phyloP scores from a whole-genome alignment of 2,329 filamentous ascomycete species.

The Plectosphaerella sp. region DNA sequence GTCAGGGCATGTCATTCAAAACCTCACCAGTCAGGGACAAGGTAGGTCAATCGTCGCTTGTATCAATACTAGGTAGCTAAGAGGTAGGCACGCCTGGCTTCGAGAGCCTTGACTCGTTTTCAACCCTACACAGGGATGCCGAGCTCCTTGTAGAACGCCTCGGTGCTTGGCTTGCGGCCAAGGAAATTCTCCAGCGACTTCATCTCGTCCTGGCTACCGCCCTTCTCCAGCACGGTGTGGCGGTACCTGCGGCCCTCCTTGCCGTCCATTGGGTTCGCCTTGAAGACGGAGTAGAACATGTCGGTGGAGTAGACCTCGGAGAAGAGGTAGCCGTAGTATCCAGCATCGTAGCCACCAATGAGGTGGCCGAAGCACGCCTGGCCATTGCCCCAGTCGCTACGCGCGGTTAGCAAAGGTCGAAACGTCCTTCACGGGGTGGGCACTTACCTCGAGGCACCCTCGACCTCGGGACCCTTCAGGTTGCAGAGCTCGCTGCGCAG shows the following conservation, averaged over 20 bases:
- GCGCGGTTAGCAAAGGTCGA: not conserved
- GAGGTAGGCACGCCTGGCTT: too few species aligned
- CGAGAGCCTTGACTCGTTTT: too few species aligned
- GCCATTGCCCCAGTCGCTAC: constrained; percentile 67
- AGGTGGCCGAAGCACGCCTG: constrained; percentile 79
- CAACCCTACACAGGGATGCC: constrained; percentile 33
- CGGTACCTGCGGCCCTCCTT: constrained; percentile 71
- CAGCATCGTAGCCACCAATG: constrained; percentile 80
- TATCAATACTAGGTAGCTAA: too few species aligned
- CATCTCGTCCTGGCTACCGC: constrained; percentile 79
- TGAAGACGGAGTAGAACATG: constrained; percentile 82
- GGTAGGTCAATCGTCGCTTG: too few species aligned
- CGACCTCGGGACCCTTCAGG: constrained; percentile 67
- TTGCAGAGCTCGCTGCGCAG: constrained; percentile 68
- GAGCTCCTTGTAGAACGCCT: constrained; percentile 77
- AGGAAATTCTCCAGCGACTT: constrained; percentile 73
- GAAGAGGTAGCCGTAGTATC: constrained; percentile 73
- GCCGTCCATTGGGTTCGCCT: constrained; percentile 71
- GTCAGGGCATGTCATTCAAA: too few species aligned
- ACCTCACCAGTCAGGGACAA: too few species aligned
- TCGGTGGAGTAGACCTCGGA: constrained; percentile 79
- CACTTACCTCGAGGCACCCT: constrained; percentile 51
- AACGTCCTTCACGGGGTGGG: not conserved
- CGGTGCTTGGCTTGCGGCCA: constrained; percentile 69
- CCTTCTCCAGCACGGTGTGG: constrained; percentile 72